A percentile compares a stretch with the other conserved stretches of the same genome.
phyloP scores from a whole-genome alignment of 192 early-diverging fungal genomes.

The Pilaira anomala region DNA sequence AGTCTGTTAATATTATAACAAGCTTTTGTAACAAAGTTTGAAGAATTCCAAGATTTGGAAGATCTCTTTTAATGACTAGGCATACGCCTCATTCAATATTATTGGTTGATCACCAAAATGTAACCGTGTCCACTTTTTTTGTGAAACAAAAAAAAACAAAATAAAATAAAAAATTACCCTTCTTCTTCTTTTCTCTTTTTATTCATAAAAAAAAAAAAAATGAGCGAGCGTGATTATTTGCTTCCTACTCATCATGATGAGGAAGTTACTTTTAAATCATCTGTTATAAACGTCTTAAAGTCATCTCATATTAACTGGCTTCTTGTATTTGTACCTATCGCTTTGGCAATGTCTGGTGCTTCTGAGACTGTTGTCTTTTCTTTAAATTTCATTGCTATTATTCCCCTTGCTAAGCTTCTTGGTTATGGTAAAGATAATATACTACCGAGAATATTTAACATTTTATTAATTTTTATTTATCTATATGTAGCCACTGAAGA shows the following conservation, averaged over 20 bases:
- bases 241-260: not conserved
- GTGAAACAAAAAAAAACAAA: constrained; percentile 2
- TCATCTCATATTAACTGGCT: constrained; percentile 69
- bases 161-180: not conserved
- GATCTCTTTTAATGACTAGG: too few relatives aligned
- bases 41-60: too few relatives aligned
- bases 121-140: too few relatives aligned
- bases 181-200: not conserved
- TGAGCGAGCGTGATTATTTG: constrained; percentile 18
- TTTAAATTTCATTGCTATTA: constrained; percentile 88
- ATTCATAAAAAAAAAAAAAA: not conserved
- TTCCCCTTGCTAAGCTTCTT: constrained; percentile 80
- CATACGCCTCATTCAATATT: too few relatives aligned
- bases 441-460: not conserved
- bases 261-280: constrained; percentile 38
- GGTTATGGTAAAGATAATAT: constrained; percentile 31
- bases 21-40: too few relatives aligned
- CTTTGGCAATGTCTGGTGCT: constrained; percentile 64
- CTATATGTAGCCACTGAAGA: constrained; percentile 71
- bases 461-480: constrained; percentile 16
- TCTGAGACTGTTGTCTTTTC: constrained; percentile 65
- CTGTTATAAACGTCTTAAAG: constrained; percentile 42
- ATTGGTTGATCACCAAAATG: too few relatives aligned
- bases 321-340: constrained; percentile 78
- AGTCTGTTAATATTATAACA: too few relatives aligned